Evolutionary conservation across 2,329 filamentous ascomycete genomes (phyloP).

Genomic region (Massarina eburnea): DNA sequence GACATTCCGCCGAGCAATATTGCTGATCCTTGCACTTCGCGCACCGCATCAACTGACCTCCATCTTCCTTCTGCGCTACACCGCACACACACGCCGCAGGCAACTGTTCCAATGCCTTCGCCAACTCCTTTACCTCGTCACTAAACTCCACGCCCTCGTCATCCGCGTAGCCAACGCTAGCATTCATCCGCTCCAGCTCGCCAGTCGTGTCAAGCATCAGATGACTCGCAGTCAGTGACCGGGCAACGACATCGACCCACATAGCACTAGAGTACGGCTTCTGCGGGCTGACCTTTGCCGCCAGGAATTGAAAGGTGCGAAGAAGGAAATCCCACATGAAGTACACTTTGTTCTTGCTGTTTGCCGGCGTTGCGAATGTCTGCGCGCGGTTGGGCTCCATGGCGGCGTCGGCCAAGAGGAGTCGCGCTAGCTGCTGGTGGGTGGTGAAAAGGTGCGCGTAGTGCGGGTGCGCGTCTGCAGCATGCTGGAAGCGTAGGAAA

Average conservation of each 20-base stretch:
- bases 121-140: conserved; percentile 13
- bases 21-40: conserved; percentile 25
- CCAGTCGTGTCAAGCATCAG: conserved; percentile 11
- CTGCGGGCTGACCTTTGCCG: too few species aligned
- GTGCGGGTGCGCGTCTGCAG: conserved; percentile 5
- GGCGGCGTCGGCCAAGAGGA: conserved; percentile 14
- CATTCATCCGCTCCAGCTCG: conserved; percentile 8
- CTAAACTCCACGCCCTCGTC: conserved; percentile 11
- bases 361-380: conserved; percentile 11
- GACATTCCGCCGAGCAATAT: conserved; percentile 35
- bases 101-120: conserved; percentile 1
- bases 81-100: conserved; percentile 18
- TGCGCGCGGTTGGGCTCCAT: conserved; percentile 14
- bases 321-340: conserved; percentile 17
- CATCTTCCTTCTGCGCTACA: background rate
- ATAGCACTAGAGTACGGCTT: too few species aligned
- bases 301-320: too few species aligned
- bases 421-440: conserved; percentile 9
- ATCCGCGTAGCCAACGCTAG: conserved; percentile 7
- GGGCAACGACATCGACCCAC: conserved; percentile 4
- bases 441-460: conserved; percentile 11
- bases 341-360: conserved; percentile 18
- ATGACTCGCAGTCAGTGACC: conserved; percentile 1
- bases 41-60: conserved; percentile 21
- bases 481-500: conserved; percentile 9